Evolutionary conservation across 2,329 filamentous ascomycete genomes (phyloP).

Genomic region (Elsinoe ampelina): DNA sequence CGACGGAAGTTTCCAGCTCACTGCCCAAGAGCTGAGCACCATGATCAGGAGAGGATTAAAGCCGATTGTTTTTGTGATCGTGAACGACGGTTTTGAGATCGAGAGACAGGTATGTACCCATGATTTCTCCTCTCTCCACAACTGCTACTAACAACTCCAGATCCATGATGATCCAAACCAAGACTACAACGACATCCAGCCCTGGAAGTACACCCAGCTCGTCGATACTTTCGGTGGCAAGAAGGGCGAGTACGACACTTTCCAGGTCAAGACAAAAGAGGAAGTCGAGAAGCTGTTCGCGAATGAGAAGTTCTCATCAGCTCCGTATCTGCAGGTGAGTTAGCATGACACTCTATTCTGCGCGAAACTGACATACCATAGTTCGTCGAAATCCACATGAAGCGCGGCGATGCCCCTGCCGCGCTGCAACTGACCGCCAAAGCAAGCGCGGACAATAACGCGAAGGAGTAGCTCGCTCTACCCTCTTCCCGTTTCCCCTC

Average conservation of each 20-base stretch:
- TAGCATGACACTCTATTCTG: neutral
- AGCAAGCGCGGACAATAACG: conserved; percentile 60
- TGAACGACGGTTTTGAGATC: conserved; percentile 83
- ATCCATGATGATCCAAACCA: conserved; percentile 13
- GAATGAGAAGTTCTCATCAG: conserved; percentile 31
- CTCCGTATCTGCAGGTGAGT: conserved; percentile 37
- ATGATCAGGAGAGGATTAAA: conserved; percentile 68
- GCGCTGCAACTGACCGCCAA: conserved; percentile 61
- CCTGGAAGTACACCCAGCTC: conserved; percentile 16
- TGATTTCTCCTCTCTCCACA: conserved; percentile 48
- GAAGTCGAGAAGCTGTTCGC: conserved; percentile 17
- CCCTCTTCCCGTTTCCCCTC: too few relatives aligned
- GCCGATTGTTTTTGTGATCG: conserved; percentile 76
- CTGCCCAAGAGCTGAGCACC: conserved; percentile 72
- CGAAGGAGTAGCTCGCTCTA: conserved; percentile 25
- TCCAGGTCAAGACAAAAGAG: conserved; percentile 18
- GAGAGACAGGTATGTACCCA: conserved; percentile 71
- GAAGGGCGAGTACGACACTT: conserved; percentile 12
- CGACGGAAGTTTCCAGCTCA: conserved; percentile 79
- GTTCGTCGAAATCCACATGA: conserved; percentile 77
- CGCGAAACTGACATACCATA: conserved; percentile 30
- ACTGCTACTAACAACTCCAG: conserved; percentile 33
- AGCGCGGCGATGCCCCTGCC: conserved; percentile 65
- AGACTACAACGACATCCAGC: conserved; percentile 40
- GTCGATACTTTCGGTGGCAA: conserved; percentile 15